Evolutionary conservation across 768 basidiomycete genomes (phyloP).

Genomic region (Coprinopsis cinerea): DNA sequence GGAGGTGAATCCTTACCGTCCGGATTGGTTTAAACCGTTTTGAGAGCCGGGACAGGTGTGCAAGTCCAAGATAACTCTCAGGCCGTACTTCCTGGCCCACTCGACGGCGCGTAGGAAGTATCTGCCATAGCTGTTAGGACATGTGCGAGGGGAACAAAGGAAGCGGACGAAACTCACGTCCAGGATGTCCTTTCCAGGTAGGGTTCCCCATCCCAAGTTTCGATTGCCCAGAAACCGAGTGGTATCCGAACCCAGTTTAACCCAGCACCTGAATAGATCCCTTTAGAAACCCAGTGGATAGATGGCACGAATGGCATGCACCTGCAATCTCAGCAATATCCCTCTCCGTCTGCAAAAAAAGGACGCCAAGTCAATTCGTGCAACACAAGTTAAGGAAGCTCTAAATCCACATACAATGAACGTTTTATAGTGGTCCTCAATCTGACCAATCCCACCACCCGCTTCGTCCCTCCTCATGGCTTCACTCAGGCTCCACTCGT

Average conservation of each 20-base stretch:
- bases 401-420: constrained; percentile 57
- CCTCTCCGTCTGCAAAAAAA: constrained; percentile 25
- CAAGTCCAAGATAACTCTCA: constrained; percentile 71
- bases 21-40: constrained; percentile 58
- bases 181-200: constrained; percentile 5
- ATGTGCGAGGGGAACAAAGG: constrained; percentile 19
- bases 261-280: background rate
- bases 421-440: constrained; percentile 79
- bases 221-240: constrained; percentile 5
- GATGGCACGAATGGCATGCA: constrained; percentile 3
- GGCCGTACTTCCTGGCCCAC: constrained; percentile 84
- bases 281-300: constrained; percentile 28
- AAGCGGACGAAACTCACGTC: constrained; percentile 7
- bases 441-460: constrained; percentile 51
- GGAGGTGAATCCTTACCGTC: constrained; percentile 33
- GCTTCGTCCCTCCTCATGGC: constrained; percentile 54
- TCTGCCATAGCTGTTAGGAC: constrained; percentile 57
- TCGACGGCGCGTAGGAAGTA: constrained; percentile 70
- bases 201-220: constrained; percentile 4
- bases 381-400: background rate
- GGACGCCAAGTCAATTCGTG: constrained; percentile 28
- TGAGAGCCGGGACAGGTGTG: constrained; percentile 70
- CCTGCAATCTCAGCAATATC: constrained; percentile 32
- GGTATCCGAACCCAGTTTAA: constrained; percentile 7
- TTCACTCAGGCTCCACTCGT: constrained; percentile 70